Percentiles rank a stretch among this genome's conserved stretches.
These are phyloP conservation scores for Mortierella sp. DNA, from an alignment of 371 early-diverging fungal species.

Conservation along the genomic window DNA sequence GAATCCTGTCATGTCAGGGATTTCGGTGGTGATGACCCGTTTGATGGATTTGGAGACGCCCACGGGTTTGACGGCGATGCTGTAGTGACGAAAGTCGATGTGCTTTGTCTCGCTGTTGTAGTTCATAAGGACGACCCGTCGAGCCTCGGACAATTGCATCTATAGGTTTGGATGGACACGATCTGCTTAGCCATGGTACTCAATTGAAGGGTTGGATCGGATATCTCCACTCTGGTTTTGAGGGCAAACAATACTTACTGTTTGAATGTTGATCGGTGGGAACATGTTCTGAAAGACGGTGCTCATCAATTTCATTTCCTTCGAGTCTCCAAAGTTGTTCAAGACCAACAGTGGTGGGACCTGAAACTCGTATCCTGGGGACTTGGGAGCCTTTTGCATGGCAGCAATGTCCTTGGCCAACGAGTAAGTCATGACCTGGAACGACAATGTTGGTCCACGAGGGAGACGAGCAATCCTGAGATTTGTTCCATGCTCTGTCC, in stretches of 20 bases:
- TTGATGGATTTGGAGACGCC: slow-evolving; percentile 94
- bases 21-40: slow-evolving; percentile 73
- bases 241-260: slow-evolving; percentile 55
- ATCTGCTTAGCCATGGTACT: too few species aligned
- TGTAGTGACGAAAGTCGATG: slow-evolving; percentile 94
- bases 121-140: slow-evolving; percentile 92
- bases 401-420: slow-evolving; percentile 86
- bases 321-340: slow-evolving; percentile 89
- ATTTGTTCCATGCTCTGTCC: slow-evolving; percentile 84
- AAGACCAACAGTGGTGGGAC: slow-evolving; percentile 89
- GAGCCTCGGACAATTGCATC: slow-evolving; percentile 89
- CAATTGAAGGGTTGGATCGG: too few species aligned
- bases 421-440: slow-evolving; percentile 86
- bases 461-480: slow-evolving; percentile 89
- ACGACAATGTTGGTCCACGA: slow-evolving; percentile 95
- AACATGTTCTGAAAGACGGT: slow-evolving; percentile 97
- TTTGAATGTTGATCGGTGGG: slow-evolving; percentile 93
- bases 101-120: slow-evolving; percentile 84
- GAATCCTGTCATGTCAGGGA: slow-evolving; percentile 83
- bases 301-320: slow-evolving; percentile 90
- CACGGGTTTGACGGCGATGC: slow-evolving; percentile 84
- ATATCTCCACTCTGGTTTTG: too few species aligned
- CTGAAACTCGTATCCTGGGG: slow-evolving; percentile 80
- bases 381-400: slow-evolving; percentile 83
- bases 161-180: too few species aligned